These are phyloP conservation scores for Canna indica DNA, from an alignment of 176 grass and related monocot species.

Conservation along the genomic window DNA sequence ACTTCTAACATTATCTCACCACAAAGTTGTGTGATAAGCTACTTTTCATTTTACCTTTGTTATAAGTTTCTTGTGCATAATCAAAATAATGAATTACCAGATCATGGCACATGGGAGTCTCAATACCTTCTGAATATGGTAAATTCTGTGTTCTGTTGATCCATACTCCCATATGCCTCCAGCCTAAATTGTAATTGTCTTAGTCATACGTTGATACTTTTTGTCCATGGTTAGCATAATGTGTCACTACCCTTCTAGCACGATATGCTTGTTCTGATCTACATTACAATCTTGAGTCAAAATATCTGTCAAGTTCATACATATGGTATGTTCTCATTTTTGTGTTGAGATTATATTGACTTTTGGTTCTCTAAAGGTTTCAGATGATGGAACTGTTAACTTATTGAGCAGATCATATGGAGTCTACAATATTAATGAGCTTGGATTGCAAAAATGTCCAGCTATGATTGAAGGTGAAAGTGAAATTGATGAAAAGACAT, in stretches of 20 bases:
- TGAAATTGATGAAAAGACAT: slow-evolving; percentile 55
- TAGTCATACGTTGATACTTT: too few species aligned
- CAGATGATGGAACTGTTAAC: slow-evolving; percentile 78
- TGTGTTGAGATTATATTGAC: neutral
- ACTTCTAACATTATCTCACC: too few species aligned
- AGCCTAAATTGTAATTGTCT: neutral
- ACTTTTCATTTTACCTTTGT: too few species aligned
- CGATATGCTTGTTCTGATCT: neutral
- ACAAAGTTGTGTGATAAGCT: too few species aligned
- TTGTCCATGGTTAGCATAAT: too few species aligned
- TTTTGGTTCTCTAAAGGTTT: slow-evolving; percentile 39
- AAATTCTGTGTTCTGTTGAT: too few species aligned
- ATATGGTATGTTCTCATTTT: neutral
- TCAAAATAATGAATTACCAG: neutral
- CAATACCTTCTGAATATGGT: too few species aligned
- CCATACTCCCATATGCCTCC: too few species aligned
- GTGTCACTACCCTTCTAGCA: too few species aligned
- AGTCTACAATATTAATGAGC: slow-evolving; percentile 95
- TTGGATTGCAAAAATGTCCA: slow-evolving; percentile 50
- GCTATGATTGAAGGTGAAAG: slow-evolving; percentile 36
- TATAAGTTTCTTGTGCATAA: neutral
- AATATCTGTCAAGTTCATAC: neutral
- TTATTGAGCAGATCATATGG: slow-evolving; percentile 78
- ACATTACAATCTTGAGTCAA: neutral
- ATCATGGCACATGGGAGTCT: neutral